Evolutionary conservation across 2,329 filamentous ascomycete genomes (phyloP).

Genomic region (Beauveria rudraprayagi): DNA sequence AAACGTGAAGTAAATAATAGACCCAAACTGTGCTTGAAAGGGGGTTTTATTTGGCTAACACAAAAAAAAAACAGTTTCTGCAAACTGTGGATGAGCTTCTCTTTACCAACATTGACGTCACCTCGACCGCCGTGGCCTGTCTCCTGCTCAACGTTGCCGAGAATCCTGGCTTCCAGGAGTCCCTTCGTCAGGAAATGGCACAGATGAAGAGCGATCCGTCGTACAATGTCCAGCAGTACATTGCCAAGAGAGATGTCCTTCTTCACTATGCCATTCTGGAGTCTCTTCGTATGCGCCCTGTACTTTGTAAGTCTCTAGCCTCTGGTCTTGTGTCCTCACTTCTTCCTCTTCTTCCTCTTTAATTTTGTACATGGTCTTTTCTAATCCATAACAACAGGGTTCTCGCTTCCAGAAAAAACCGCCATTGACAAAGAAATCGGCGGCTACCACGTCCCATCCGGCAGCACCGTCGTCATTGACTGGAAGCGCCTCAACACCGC

Average conservation of each 20-base stretch:
- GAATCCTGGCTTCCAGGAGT: background rate
- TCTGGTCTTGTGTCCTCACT: no score
- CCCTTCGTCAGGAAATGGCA: background rate
- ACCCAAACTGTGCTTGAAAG: no score
- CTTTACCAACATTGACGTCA: background rate
- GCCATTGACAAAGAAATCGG: constrained; percentile 1
- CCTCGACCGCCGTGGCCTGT: background rate
- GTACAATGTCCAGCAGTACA: background rate
- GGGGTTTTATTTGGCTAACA: background rate
- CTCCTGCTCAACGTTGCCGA: background rate
- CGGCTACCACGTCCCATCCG: background rate
- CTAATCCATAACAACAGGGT: background rate
- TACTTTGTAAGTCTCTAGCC: constrained; percentile 9
- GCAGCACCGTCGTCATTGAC: background rate
- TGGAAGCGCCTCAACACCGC: background rate
- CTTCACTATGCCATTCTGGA: background rate
- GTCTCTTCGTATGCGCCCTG: background rate
- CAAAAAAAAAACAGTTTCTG: background rate
- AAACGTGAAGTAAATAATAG: background rate
- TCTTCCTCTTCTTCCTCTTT: no score
- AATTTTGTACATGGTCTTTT: no score
- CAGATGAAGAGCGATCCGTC: background rate
- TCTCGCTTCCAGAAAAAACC: background rate
- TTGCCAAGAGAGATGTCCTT: background rate
- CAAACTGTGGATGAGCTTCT: background rate